Conservation (phyloP, 352 stramenopile species). For the Phytophthora litchii region DNA sequence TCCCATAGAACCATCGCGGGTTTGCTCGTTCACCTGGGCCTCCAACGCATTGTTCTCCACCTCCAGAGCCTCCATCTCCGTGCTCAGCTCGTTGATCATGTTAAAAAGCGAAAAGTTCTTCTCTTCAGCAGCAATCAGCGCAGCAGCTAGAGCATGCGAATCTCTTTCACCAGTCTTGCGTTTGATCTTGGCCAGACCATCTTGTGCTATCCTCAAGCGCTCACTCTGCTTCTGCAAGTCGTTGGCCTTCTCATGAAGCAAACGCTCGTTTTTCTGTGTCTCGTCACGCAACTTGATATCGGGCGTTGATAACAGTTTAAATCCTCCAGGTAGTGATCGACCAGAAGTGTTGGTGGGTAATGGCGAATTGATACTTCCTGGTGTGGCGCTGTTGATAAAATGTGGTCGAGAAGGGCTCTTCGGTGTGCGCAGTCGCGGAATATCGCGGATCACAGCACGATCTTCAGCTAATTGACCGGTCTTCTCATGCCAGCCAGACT, state of each 20-base stretch:
- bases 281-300: slow-evolving; percentile 79
- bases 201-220: slow-evolving; percentile 72
- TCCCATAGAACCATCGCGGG: slow-evolving; percentile 45
- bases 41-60: slow-evolving; percentile 85
- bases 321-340: slow-evolving; percentile 32
- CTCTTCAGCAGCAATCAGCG: slow-evolving; percentile 89
- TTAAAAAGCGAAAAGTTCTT: slow-evolving; percentile 97
- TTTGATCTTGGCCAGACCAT: slow-evolving; percentile 87
- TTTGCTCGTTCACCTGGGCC: slow-evolving; percentile 53
- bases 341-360: slow-evolving; percentile 23
- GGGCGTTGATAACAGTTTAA: slow-evolving; percentile 68
- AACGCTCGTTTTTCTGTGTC: slow-evolving; percentile 74
- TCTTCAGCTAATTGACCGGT: slow-evolving; percentile 87
- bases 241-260: slow-evolving; percentile 79
- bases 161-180: slow-evolving; percentile 88
- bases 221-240: slow-evolving; percentile 78
- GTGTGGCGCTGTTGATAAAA: slow-evolving; percentile 32
- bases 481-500: slow-evolving; percentile 85
- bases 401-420: slow-evolving; percentile 58
- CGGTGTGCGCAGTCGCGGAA: slow-evolving; percentile 63
- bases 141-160: slow-evolving; percentile 83
- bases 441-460: slow-evolving; percentile 76
- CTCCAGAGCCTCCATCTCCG: slow-evolving; percentile 88
- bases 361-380: slow-evolving; percentile 16
- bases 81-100: slow-evolving; percentile 94